These are phyloP conservation scores for Suillus plorans DNA, from an alignment of 768 basidiomycete genomes.

Conservation along the genomic window DNA sequence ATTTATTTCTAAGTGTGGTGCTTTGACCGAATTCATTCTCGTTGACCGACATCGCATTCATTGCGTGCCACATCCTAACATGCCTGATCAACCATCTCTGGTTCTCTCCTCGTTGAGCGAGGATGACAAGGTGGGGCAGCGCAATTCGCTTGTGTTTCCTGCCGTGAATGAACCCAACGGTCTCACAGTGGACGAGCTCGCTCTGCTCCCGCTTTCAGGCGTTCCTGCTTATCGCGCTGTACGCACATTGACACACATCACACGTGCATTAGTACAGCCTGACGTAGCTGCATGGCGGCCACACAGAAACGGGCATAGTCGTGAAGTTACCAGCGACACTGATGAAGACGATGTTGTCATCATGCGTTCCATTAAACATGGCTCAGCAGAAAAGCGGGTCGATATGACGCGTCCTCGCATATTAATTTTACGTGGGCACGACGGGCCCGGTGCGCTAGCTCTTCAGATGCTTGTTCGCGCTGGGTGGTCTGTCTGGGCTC, in stretches of 20 bases:
- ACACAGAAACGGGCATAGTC: constrained; percentile 11
- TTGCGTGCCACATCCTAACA: constrained; percentile 64
- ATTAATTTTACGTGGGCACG: constrained; percentile 75
- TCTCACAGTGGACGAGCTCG: constrained; percentile 68
- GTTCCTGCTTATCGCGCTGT: constrained; percentile 83
- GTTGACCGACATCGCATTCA: constrained; percentile 78
- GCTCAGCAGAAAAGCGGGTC: constrained; percentile 10
- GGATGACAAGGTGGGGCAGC: constrained; percentile 12
- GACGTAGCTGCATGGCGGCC: neutral
- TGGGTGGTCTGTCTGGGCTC: constrained; percentile 77
- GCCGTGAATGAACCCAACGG: constrained; percentile 12
- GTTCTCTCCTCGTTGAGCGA: constrained; percentile 12
- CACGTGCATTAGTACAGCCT: constrained; percentile 21
- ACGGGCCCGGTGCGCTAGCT: constrained; percentile 73
- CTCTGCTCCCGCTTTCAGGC: constrained; percentile 76
- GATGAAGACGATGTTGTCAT: constrained; percentile 1
- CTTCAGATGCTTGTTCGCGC: constrained; percentile 71
- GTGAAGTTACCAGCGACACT: constrained; percentile 22
- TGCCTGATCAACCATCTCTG: constrained; percentile 29
- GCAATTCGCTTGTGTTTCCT: constrained; percentile 10
- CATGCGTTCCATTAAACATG: neutral
- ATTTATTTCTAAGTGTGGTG: constrained; percentile 59
- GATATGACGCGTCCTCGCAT: constrained; percentile 33
- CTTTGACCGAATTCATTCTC: constrained; percentile 85
- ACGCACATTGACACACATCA: constrained; percentile 54